Conservation (phyloP, 192 early-diverging fungal genomes). For the Podila minutissima region DNA sequence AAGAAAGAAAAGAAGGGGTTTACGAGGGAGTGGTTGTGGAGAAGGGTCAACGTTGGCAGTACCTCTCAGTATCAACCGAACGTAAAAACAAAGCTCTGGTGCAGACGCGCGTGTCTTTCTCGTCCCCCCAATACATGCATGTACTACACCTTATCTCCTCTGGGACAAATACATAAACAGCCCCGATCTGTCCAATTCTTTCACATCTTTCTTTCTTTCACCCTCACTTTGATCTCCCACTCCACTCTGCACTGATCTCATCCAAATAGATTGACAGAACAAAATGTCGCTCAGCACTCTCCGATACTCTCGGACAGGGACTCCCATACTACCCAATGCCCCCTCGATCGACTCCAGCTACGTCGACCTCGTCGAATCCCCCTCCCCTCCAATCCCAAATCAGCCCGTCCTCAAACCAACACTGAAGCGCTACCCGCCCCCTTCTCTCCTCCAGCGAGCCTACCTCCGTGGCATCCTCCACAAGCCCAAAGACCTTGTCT, state of each 20-base stretch:
- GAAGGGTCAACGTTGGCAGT: too few relatives aligned
- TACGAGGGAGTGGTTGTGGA: too few relatives aligned
- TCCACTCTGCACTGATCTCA: not conserved
- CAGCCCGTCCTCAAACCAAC: constrained; percentile 1
- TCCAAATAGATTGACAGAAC: not conserved
- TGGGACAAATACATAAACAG: not conserved
- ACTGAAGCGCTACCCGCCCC: not conserved
- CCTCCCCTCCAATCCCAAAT: not conserved
- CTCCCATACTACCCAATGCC: not conserved
- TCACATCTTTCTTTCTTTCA: constrained; percentile 1
- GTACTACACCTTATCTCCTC: not conserved
- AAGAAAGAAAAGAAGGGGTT: too few relatives aligned
- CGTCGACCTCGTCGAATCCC: not conserved
- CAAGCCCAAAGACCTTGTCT: constrained; percentile 23
- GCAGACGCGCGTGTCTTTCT: too few relatives aligned
- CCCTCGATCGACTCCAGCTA: not conserved
- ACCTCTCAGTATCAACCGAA: too few relatives aligned
- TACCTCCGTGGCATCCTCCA: constrained; percentile 32
- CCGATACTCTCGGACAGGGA: constrained; percentile 3
- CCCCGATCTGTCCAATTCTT: not conserved
- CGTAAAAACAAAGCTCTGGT: too few relatives aligned
- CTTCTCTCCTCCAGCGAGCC: constrained; percentile 16
- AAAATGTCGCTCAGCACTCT: not conserved
- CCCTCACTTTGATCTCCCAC: not conserved
- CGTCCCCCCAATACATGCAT: too few relatives aligned